Evolutionary conservation across 2,329 filamentous ascomycete species (phyloP), one percentile per base, ranked within the genome.

Genomic region (Diaporthe amygdali): DNA sequence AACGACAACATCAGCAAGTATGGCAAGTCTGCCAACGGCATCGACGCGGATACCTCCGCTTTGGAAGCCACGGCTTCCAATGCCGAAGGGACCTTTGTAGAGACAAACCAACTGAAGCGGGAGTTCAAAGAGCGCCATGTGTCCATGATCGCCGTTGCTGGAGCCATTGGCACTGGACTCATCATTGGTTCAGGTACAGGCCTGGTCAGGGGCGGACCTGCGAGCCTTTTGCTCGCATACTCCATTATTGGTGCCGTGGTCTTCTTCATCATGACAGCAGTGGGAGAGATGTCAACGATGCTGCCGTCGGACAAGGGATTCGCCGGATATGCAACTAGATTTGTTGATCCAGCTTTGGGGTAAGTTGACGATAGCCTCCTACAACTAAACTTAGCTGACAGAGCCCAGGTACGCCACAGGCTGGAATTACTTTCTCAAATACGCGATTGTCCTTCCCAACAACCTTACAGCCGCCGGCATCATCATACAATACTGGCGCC

Each of bases 161-260:
- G 70, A 25, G 70, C 70, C 30, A 72, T 72, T 17, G 70, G 70
- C 8, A 80, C 77, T 30, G 81, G 81, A 47, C 77, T 89, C 39
- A 86, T 89, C 71, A 82, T 89, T 41, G 87, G 87, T 15, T 85
- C 86, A 0, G 86, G 87, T 2, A 84, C 82, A 30, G 82, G 84
- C 1, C 79, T 90, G 34, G 79, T 82, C 1, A 84, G 81, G 5
- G 84, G 85, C 54, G 87, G 88, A 0, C 82, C 82, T 4, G 82
- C 76, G 0, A 78, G 79, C 8, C 74, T 83, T 0, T 71, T 85
- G 0, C 80, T 85, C 56, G 80, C 79, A 7, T 85, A 84, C 66
- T 56, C 79, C 17, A 51, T 87, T 76, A 75, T 87, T 74, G 84
- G 81, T 68, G 76, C 84, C 4, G 83, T 89, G 56, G 86, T 90